phyloP scores from a whole-genome alignment of 1,284 basidiomycete genomes.

The Cyathus pygmaeus region DNA sequence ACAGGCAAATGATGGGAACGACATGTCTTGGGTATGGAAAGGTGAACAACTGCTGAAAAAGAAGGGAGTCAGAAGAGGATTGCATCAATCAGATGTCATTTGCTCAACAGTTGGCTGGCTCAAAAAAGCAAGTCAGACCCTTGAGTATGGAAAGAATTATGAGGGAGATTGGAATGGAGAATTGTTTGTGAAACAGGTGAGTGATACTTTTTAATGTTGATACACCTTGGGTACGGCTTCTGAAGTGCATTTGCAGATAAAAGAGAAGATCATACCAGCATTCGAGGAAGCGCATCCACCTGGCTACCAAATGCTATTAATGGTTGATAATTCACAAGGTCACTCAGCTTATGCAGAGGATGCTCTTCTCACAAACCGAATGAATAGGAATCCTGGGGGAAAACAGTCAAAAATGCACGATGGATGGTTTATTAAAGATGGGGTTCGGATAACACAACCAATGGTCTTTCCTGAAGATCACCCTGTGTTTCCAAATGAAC shows the following conservation, averaged over 20 bases:
- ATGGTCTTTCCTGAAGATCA: not conserved
- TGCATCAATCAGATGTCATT: conserved; percentile 43
- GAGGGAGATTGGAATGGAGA: conserved; percentile 56
- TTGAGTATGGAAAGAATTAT: conserved; percentile 56
- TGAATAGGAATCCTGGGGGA: not conserved
- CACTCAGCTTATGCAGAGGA: not conserved
- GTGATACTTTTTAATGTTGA: too few species aligned
- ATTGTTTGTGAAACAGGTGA: conserved; percentile 48
- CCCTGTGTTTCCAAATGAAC: not conserved
- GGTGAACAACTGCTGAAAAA: conserved; percentile 42
- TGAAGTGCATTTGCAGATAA: too few species aligned
- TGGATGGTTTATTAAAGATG: conserved; percentile 40
- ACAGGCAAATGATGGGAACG: conserved; percentile 44
- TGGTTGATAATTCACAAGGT: not conserved
- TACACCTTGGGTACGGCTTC: too few species aligned
- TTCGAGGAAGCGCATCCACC: too few species aligned
- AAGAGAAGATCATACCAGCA: not conserved
- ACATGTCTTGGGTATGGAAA: conserved; percentile 41
- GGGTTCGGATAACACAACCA: not conserved
- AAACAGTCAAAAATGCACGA: conserved; percentile 6
- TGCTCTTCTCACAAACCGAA: not conserved
- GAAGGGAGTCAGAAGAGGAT: conserved; percentile 47
- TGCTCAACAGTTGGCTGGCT: conserved; percentile 42
- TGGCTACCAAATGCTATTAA: not conserved
- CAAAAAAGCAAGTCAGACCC: conserved; percentile 35